Percentiles rank a stretch among this genome's conserved stretches.
Conservation (phyloP, 2,329 filamentous ascomycete genomes). For the Exserohilum turcica region DNA sequence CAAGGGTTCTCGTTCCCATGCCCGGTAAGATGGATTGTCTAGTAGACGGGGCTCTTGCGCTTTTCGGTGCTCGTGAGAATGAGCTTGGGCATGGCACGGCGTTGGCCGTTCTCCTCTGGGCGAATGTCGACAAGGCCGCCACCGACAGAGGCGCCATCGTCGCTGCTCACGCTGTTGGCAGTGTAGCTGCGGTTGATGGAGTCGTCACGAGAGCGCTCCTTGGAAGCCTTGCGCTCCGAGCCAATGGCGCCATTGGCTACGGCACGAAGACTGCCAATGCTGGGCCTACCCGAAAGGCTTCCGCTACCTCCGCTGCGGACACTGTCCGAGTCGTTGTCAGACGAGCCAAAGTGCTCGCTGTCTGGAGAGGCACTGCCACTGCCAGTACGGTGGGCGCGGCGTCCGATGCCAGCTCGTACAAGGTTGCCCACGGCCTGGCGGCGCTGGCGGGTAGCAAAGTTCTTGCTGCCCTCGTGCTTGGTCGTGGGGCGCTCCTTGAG, state of each 20-base stretch:
- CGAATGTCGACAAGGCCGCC: slow-evolving; percentile 60
- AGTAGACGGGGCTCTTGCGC: slow-evolving; percentile 74
- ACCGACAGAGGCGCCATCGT: slow-evolving; percentile 61
- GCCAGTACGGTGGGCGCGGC: slow-evolving; percentile 72
- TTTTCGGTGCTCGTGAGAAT: slow-evolving; percentile 89
- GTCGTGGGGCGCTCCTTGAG: slow-evolving; percentile 86
- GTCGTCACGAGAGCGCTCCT: slow-evolving; percentile 46
- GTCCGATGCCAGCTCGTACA: slow-evolving; percentile 84
- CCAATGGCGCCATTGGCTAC: slow-evolving; percentile 84
- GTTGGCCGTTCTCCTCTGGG: slow-evolving; percentile 60
- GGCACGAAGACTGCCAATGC: slow-evolving; percentile 75
- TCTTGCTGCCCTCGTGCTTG: slow-evolving; percentile 94
- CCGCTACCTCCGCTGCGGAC: slow-evolving; percentile 70
- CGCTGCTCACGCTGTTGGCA: slow-evolving; percentile 69
- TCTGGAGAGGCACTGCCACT: slow-evolving; percentile 84
- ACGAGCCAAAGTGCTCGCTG: slow-evolving; percentile 78
- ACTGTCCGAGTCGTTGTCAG: slow-evolving; percentile 65
- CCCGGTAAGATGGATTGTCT: slow-evolving; percentile 35
- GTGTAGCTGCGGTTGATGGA: slow-evolving; percentile 54
- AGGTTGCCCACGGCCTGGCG: slow-evolving; percentile 91
- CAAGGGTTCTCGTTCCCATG: slow-evolving; percentile 22
- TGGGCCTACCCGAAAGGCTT: slow-evolving; percentile 77
- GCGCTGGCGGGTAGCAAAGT: slow-evolving; percentile 91
- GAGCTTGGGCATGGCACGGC: slow-evolving; percentile 84
- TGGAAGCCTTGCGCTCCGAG: slow-evolving; percentile 73